A percentile compares a stretch with the other conserved stretches of the same genome.
Evolutionary conservation across 768 basidiomycete species (phyloP).

Genomic region (Russula emetica): DNA sequence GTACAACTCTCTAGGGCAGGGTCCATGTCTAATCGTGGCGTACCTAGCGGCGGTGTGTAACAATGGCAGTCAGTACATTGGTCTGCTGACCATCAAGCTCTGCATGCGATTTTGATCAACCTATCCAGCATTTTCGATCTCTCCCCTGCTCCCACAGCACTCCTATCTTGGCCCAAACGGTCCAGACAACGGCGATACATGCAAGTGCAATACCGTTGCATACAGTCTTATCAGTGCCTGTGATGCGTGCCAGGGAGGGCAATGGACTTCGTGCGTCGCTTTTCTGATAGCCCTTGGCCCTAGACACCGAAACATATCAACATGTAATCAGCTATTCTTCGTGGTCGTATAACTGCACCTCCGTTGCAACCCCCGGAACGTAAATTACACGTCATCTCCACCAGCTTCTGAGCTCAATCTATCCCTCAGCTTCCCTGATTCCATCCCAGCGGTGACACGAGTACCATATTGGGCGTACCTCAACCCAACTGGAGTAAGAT

Average conservation of each 20-base stretch:
- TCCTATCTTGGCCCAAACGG: constrained; percentile 18
- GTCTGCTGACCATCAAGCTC: background rate
- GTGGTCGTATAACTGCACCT: constrained; percentile 22
- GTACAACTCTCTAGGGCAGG: constrained; percentile 18
- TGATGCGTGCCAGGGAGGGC: constrained; percentile 29
- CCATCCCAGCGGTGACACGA: constrained; percentile 40
- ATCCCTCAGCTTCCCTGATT: constrained; percentile 10
- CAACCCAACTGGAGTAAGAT: constrained; percentile 38
- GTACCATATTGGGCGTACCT: constrained; percentile 52
- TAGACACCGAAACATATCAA: background rate
- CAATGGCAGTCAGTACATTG: constrained; percentile 15
- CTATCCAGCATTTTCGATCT: constrained; percentile 4
- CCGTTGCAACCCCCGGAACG: constrained; percentile 3
- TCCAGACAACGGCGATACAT: constrained; percentile 7
- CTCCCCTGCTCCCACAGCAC: constrained; percentile 6
- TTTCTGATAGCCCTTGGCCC: background rate
- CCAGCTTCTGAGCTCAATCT: background rate
- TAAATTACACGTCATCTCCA: background rate
- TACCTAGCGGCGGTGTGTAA: constrained; percentile 6
- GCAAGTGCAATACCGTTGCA: constrained; percentile 31
- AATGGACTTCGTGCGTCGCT: constrained; percentile 21
- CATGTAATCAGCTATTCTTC: constrained; percentile 14
- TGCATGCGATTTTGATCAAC: background rate
- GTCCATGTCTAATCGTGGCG: constrained; percentile 15
- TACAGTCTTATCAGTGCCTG: constrained; percentile 33